Evolutionary conservation across 768 basidiomycete genomes (phyloP).

Genomic region (Tulasnella sp.): DNA sequence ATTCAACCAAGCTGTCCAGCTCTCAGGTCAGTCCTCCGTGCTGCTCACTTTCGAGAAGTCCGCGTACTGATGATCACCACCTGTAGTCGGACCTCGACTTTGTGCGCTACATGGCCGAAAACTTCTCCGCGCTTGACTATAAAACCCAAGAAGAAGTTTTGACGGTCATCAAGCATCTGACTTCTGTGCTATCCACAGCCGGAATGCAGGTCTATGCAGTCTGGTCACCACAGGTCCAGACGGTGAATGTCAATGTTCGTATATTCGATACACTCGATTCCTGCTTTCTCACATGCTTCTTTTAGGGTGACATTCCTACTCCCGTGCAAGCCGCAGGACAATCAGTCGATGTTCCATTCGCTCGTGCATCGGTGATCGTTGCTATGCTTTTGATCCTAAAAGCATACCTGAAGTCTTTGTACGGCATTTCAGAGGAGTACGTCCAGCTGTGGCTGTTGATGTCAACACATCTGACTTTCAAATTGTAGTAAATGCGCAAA

Average conservation of each 20-base stretch:
- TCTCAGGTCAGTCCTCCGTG: slow-evolving; percentile 37
- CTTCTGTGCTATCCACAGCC: slow-evolving; percentile 59
- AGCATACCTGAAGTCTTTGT: slow-evolving; percentile 69
- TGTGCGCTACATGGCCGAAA: slow-evolving; percentile 88
- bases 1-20: slow-evolving; percentile 43
- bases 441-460: background rate
- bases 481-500: slow-evolving; percentile 74
- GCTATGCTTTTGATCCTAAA: slow-evolving; percentile 84
- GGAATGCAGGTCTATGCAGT: slow-evolving; percentile 75
- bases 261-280: background rate
- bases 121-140: slow-evolving; percentile 85
- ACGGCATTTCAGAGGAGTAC: slow-evolving; percentile 85
- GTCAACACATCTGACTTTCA: background rate
- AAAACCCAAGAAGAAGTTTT: slow-evolving; percentile 91
- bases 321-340: background rate
- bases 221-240: slow-evolving; percentile 46
- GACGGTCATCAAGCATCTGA: slow-evolving; percentile 70
- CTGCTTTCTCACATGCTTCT: background rate
- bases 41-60: background rate
- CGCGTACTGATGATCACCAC: background rate
- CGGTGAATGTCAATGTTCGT: background rate
- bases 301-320: background rate
- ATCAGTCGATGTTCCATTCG: slow-evolving; percentile 15
- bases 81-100: slow-evolving; percentile 72
- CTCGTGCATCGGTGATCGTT: slow-evolving; percentile 50